phyloP scores from a whole-genome alignment of 1,284 basidiomycete species.

The Takashimella tepidaria region DNA sequence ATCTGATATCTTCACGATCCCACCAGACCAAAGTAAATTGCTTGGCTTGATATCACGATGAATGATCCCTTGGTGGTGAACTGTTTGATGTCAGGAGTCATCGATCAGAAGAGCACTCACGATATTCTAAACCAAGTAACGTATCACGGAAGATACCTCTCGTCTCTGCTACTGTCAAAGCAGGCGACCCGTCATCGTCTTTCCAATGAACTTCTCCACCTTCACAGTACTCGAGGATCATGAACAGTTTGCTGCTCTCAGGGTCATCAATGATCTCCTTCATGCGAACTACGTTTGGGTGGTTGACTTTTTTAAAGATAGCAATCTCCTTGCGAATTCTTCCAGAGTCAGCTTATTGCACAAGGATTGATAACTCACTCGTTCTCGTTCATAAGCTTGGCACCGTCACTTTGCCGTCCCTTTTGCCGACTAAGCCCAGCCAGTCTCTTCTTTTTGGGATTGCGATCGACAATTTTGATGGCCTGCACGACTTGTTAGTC shows the following conservation, averaged over 20 bases:
- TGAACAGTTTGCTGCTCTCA: slow-evolving; percentile 82
- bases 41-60: slow-evolving; percentile 99
- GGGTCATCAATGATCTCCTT: slow-evolving; percentile 95
- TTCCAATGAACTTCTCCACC: slow-evolving; percentile 94
- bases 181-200: slow-evolving; percentile 57
- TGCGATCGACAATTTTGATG: slow-evolving; percentile 72
- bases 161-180: slow-evolving; percentile 75
- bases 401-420: slow-evolving; percentile 48
- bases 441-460: slow-evolving; percentile 58
- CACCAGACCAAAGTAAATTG: slow-evolving; percentile 83
- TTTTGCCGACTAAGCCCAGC: slow-evolving; percentile 50
- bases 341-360: slow-evolving; percentile 23
- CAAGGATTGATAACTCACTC: slow-evolving; percentile 26
- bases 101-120: slow-evolving; percentile 52
- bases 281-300: slow-evolving; percentile 85
- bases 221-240: slow-evolving; percentile 94
- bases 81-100: slow-evolving; percentile 50
- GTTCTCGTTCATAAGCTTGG: slow-evolving; percentile 50
- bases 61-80: slow-evolving; percentile 96
- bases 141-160: slow-evolving; percentile 86
- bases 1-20: slow-evolving; percentile 93
- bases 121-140: slow-evolving; percentile 86
- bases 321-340: slow-evolving; percentile 78
- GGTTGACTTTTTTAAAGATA: slow-evolving; percentile 93
- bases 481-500: slow-evolving; percentile 54